Evolutionary conservation across 1,284 basidiomycete genomes (phyloP), one percentile per base, ranked within the genome.

Genomic region (Ganoderma sp.): DNA sequence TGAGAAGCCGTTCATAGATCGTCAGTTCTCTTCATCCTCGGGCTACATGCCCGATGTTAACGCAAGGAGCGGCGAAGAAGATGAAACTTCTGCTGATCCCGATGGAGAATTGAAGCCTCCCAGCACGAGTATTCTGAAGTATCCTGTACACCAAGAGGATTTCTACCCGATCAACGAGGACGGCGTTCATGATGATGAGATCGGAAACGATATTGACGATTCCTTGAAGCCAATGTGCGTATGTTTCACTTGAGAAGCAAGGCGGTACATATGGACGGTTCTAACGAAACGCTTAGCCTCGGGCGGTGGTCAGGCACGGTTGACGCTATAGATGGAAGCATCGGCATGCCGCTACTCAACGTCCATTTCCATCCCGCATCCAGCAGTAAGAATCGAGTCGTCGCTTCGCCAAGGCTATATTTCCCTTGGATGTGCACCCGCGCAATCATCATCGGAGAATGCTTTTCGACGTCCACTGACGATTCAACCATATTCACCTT

Each of bases 121-220:
- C 39, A 61, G 64, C 37, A 63, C 57, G 63, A 67, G 45, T 63
- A 67, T 61, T 4, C 45, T 71, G 17, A 69, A 67, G 64, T 67
- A 69, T 28, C 63, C 65, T 3, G 39, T 66, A 2, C 61, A 62
- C 15, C 19, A 14, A 2, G 67, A 69, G 17, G 65, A 67, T 14
- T 64, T 69, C 34, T 71, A 71, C 32, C 70, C 67, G n/a, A 41
- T 54, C 25, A 54, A n/a, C 15, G 70, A 71, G 3, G 70, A 71
- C 28, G 62, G 61, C 0, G 12, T 61, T 8, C 28, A 43, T 32
- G 63, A 63, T 7, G 22, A 17, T 17, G 41, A 54, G 4, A 63
- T 61, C 7, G n/a, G 42, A 0, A 37, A 64, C 1, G 50, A 61
- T 15, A 28, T 60, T 0, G 66, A 67, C 9, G 61, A 66, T 12